These are phyloP conservation scores for Fagopyrum homotropicum DNA, from an alignment of 148 eudicot species.

Conservation along the genomic window DNA sequence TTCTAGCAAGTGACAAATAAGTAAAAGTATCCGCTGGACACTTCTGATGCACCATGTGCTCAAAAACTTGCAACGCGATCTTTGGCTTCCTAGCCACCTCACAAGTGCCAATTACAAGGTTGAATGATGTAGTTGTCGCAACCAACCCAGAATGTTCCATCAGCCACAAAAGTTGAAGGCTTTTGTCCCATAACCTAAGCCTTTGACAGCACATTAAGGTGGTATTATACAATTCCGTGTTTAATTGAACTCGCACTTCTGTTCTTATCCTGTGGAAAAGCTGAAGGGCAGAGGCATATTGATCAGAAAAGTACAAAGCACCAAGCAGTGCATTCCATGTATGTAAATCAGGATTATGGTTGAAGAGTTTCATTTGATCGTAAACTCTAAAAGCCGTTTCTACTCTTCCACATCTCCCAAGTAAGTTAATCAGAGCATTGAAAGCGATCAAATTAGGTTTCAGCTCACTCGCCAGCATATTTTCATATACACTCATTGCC, in stretches of 20 bases:
- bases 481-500: constrained; percentile 39
- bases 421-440: constrained; percentile 55
- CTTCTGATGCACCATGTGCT: constrained; percentile 47
- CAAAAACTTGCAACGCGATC: constrained; percentile 49
- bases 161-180: constrained; percentile 56
- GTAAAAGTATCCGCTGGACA: constrained; percentile 55
- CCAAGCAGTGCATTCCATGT: constrained; percentile 68
- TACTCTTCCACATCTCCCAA: constrained; percentile 57
- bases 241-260: constrained; percentile 23
- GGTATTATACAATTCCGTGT: constrained; percentile 43
- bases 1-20: constrained; percentile 45
- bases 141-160: constrained; percentile 46
- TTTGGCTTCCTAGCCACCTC: constrained; percentile 59
- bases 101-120: constrained; percentile 62
- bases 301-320: constrained; percentile 51
- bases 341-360: constrained; percentile 51
- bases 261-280: constrained; percentile 47
- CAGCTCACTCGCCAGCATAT: constrained; percentile 37
- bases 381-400: constrained; percentile 39
- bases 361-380: constrained; percentile 33
- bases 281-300: constrained; percentile 45
- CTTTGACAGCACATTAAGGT: constrained; percentile 56
- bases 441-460: constrained; percentile 56
- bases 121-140: constrained; percentile 43
- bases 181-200: constrained; percentile 53